Evolutionary conservation across 306 rosid species (phyloP), one percentile per base, ranked within the genome.

Genomic region (Vigna unguiculata): DNA sequence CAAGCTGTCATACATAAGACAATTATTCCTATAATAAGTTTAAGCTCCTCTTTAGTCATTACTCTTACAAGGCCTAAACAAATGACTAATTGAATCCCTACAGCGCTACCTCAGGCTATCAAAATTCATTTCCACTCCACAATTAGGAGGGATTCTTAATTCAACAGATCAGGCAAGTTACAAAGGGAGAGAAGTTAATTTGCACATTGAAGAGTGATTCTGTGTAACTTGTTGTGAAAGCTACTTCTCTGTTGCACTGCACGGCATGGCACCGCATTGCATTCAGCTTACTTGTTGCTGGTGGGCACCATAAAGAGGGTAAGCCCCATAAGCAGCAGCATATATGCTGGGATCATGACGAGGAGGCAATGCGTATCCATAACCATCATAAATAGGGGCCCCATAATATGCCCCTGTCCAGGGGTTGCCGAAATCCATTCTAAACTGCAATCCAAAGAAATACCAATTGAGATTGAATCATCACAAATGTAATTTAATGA

Each of bases 271-370:
- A 75, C 75, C 7, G 7, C 40, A 32, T 1, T 76, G 79, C 75
- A 76, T 45, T 95, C 87, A 91, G 91, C 90, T 96, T 80, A 96
- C 98, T 87, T 93, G 98, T 77, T 96, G 98, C 75, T 93, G 98
- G 84, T 92, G 97, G 72, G 87, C 92, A 58, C 94, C 97, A 72
- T 87, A 92, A 38, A 92, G 47, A 10, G 98, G 93, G 82, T 96
- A 96, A 57, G 94, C 87, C 38, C 93, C 99, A 78, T 96, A 96
- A 38, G 97, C 87, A 11, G 92, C 87, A 49, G 91, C 89, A 80
- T 91, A 92, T 81, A 88, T 75, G 83, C 85, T 83, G 65, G 99
- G 99, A 75, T 96, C 99, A 62, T 88, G 91, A 72, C 93, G 95
- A 10, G 91, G 83, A 3, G 93, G 89, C 79, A 92, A 59, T 4